These are phyloP conservation scores for Magnaporthales sp. DNA, from an alignment of 2,329 filamentous ascomycete species.

Conservation along the genomic window DNA sequence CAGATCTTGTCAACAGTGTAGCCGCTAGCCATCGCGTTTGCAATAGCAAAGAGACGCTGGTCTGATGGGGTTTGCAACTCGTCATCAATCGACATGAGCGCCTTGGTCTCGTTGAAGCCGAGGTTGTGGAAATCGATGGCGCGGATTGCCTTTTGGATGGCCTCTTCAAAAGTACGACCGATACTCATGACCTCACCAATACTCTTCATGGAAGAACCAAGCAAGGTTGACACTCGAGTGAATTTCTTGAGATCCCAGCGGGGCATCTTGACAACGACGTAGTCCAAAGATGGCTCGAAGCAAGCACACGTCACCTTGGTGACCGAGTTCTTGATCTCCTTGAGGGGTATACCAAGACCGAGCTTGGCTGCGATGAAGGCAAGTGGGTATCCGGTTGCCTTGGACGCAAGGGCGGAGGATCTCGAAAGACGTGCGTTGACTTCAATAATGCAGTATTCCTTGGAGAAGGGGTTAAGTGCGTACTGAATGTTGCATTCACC, in stretches of 20 bases:
- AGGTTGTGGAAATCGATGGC: slow-evolving; percentile 92
- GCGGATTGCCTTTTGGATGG: slow-evolving; percentile 95
- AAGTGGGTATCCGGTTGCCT: slow-evolving; percentile 94
- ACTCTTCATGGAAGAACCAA: slow-evolving; percentile 99
- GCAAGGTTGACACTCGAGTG: slow-evolving; percentile 87
- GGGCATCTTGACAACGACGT: slow-evolving; percentile 97
- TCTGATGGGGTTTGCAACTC: slow-evolving; percentile 97
- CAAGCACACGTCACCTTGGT: slow-evolving; percentile 94
- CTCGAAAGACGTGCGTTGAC: slow-evolving; percentile 97
- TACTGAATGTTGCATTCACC: slow-evolving; percentile 99
- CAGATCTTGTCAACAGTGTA: slow-evolving; percentile 96
- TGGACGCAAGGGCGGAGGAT: slow-evolving; percentile 93
- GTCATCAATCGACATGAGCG: slow-evolving; percentile 90
- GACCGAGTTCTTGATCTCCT: slow-evolving; percentile 93
- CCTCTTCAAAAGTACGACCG: slow-evolving; percentile 92
- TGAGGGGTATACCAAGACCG: slow-evolving; percentile 86
- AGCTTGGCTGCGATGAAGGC: slow-evolving; percentile 97
- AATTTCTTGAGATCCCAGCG: slow-evolving; percentile 99
- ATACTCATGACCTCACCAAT: slow-evolving; percentile 99
- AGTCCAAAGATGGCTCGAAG: slow-evolving; percentile 97
- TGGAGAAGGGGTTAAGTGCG: slow-evolving; percentile 87
- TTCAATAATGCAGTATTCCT: slow-evolving; percentile 98
- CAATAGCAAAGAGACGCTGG: slow-evolving; percentile 93
- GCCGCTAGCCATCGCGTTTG: slow-evolving; percentile 91
- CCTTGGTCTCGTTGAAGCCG: slow-evolving; percentile 85